These are phyloP conservation scores for Arachis stenosperma DNA, from an alignment of 306 rosid genomes.

Conservation along the genomic window DNA sequence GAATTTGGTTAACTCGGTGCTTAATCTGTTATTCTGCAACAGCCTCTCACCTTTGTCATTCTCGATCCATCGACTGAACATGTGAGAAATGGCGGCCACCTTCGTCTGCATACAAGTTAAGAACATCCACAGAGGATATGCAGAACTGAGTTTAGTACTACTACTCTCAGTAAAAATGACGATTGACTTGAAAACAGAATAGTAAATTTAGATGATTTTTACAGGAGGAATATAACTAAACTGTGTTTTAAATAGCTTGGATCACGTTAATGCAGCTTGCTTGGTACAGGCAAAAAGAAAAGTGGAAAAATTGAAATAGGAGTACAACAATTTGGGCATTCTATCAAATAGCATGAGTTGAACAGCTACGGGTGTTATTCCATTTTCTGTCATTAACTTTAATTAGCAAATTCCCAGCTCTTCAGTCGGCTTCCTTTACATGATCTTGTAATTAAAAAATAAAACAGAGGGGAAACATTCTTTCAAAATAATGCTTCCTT, in stretches of 20 bases:
- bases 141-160: background rate
- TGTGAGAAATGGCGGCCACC: slow-evolving; percentile 60
- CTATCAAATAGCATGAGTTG: background rate
- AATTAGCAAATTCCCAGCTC: too few relatives aligned
- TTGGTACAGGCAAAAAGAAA: background rate
- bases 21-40: slow-evolving; percentile 13
- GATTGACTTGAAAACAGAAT: background rate
- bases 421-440: too few relatives aligned
- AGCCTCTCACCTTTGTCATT: slow-evolving; percentile 31
- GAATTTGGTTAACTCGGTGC: slow-evolving; percentile 8
- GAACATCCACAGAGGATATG: slow-evolving; percentile 28
- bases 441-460: too few relatives aligned
- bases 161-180: background rate
- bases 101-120: slow-evolving; percentile 54
- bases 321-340: slow-evolving; percentile 8
- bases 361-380: background rate
- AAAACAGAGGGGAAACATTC: too few relatives aligned
- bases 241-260: background rate
- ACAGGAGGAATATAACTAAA: background rate
- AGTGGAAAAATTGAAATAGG: background rate
- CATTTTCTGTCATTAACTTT: too few relatives aligned
- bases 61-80: slow-evolving; percentile 59
- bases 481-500: too few relatives aligned
- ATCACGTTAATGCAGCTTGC: background rate
- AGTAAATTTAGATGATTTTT: background rate